These are phyloP conservation scores for Sarcomyxa edulis DNA, from an alignment of 768 basidiomycete genomes.

Conservation along the genomic window DNA sequence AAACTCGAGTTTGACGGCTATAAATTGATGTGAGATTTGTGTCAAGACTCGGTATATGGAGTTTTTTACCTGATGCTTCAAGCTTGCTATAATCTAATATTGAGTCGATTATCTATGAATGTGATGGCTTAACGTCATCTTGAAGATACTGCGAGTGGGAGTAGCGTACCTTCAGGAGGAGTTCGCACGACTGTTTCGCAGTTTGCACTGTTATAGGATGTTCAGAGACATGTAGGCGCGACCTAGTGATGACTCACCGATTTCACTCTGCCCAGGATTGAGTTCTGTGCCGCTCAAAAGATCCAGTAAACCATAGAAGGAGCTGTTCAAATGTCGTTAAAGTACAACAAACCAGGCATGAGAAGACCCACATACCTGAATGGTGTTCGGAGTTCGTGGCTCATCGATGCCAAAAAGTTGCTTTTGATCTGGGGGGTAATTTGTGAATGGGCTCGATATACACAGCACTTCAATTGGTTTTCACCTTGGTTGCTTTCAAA, in stretches of 20 bases:
- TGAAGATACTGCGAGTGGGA: background rate
- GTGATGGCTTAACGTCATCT: constrained; percentile 5
- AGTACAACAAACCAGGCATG: too few relatives aligned
- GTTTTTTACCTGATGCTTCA: constrained; percentile 63
- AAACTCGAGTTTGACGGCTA: constrained; percentile 62
- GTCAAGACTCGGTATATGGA: background rate
- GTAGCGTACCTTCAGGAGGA: constrained; percentile 53
- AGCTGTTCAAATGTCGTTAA: constrained; percentile 38
- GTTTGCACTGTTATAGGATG: constrained; percentile 57
- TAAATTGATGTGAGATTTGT: constrained; percentile 4
- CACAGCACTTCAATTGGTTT: constrained; percentile 3
- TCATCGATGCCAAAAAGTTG: constrained; percentile 75
- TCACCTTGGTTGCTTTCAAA: constrained; percentile 65
- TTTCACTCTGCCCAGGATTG: constrained; percentile 64
- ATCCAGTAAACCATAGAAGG: constrained; percentile 73
- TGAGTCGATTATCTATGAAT: constrained; percentile 64
- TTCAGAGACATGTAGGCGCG: too few relatives aligned
- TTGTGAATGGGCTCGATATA: too few relatives aligned
- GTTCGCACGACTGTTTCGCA: constrained; percentile 73
- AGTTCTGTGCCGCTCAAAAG: constrained; percentile 69
- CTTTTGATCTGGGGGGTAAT: constrained; percentile 57
- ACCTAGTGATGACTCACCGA: constrained; percentile 36
- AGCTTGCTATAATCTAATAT: constrained; percentile 78
- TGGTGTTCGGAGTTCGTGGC: constrained; percentile 72
- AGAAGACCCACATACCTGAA: constrained; percentile 45